Percentiles rank a stretch among this genome's conserved stretches.
These are phyloP conservation scores for Brassica incana DNA, from an alignment of 345 rosid genomes.

Conservation along the genomic window DNA sequence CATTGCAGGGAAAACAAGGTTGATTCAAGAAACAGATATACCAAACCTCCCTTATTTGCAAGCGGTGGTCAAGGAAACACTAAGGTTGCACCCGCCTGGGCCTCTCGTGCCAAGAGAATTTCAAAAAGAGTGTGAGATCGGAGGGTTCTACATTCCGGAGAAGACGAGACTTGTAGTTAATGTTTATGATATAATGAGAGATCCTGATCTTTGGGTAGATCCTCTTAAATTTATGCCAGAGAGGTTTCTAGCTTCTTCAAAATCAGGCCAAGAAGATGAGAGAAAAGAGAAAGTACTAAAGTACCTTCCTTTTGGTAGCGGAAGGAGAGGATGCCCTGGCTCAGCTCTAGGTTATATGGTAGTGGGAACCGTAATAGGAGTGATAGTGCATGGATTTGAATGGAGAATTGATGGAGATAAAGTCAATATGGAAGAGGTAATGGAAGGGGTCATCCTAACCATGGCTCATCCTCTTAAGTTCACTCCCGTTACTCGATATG, in stretches of 20 bases:
- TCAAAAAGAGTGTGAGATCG: not conserved
- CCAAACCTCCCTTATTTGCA: slow-evolving; percentile 58
- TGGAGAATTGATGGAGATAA: slow-evolving; percentile 46
- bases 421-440: slow-evolving; percentile 30
- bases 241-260: slow-evolving; percentile 19
- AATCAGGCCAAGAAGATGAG: slow-evolving; percentile 2
- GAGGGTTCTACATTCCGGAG: slow-evolving; percentile 6
- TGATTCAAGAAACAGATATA: slow-evolving; percentile 61
- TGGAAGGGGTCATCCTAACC: not conserved
- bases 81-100: slow-evolving; percentile 10
- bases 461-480: slow-evolving; percentile 23
- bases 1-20: slow-evolving; percentile 46
- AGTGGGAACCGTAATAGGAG: slow-evolving; percentile 19
- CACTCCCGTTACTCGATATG: slow-evolving; percentile 9
- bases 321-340: slow-evolving; percentile 73
- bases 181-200: slow-evolving; percentile 57
- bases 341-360: slow-evolving; percentile 41
- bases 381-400: slow-evolving; percentile 38
- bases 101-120: slow-evolving; percentile 9
- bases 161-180: slow-evolving; percentile 7
- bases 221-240: slow-evolving; percentile 34
- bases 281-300: slow-evolving; percentile 33
- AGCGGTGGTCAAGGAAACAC: slow-evolving; percentile 53
- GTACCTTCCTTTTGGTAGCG: slow-evolving; percentile 62
- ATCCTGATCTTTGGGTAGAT: slow-evolving; percentile 51